A percentile compares a stretch with the other conserved stretches of the same genome.
These are phyloP conservation scores for Galerina sulciceps DNA, from an alignment of 768 basidiomycete genomes.

Conservation along the genomic window DNA sequence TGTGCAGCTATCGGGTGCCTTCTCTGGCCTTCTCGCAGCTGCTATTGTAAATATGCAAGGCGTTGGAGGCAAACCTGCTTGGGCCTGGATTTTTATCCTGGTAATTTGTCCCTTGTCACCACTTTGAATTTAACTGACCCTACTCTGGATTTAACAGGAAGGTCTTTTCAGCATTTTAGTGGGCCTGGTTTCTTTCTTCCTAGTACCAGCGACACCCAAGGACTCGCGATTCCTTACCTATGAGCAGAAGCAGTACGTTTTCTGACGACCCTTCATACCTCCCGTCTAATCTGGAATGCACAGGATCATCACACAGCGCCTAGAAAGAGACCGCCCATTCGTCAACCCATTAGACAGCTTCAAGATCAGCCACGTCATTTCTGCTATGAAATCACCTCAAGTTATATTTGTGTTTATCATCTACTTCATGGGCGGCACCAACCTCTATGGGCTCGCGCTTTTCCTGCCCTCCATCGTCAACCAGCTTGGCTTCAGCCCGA, in stretches of 20 bases:
- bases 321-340: constrained; percentile 37
- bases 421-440: constrained; percentile 39
- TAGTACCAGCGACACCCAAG: constrained; percentile 15
- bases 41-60: constrained; percentile 63
- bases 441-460: constrained; percentile 38
- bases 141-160: constrained; percentile 15
- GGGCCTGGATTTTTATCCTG: constrained; percentile 47
- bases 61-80: constrained; percentile 53
- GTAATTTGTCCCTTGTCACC: constrained; percentile 11
- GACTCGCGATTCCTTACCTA: constrained; percentile 23
- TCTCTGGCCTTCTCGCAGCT: constrained; percentile 68
- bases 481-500: constrained; percentile 37
- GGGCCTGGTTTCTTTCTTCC: constrained; percentile 12
- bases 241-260: constrained; percentile 32
- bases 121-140: neutral
- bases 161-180: constrained; percentile 17
- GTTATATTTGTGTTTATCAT: constrained; percentile 37
- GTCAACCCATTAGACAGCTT: constrained; percentile 34
- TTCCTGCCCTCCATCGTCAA: constrained; percentile 42
- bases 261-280: neutral
- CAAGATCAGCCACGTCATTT: constrained; percentile 32
- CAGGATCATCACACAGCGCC: constrained; percentile 27
- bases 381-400: constrained; percentile 35
- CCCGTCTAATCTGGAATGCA: neutral
- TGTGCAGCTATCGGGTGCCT: constrained; percentile 53